Evolutionary conservation across 371 early-diverging fungal genomes (phyloP), one percentile per base, ranked within the genome.

Genomic region (Actinomortierella ambigua): DNA sequence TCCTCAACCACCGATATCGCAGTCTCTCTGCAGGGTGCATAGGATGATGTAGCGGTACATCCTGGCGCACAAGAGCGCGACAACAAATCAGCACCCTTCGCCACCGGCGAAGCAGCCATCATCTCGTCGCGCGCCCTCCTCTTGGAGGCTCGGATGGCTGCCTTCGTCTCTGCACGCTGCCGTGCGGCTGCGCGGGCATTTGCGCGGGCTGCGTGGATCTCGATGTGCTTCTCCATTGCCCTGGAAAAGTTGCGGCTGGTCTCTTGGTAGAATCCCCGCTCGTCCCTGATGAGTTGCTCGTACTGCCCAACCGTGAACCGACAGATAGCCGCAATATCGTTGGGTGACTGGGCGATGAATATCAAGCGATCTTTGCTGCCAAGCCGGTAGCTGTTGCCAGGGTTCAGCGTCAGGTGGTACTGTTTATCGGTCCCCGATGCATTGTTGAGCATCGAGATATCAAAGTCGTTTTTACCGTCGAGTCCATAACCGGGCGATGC

Each of bases 291-390:
- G 29, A 73, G 56, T 18, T 59, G 55, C 15, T 70, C 65, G 39
- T 70, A 70, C 43, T 70, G 70, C 1, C 65, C 70, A 17, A 50
- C 18, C 1, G 61, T 65, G 23, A 70, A 61, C 6, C 44, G 43
- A 13, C 34, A 53, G 40, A 88, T 81, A 47, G 79, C 81, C 3
- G 75, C 63, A 40, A 88, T 55, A 47, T 88, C 88, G 17, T 67
- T 69, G 0, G 82, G 81, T 14, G 85, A 81, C 57, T 89, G 90
- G 15, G 90, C 88, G 53, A 90, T 84, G 41, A 83, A 85, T 2
- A 90, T 75, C 28, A 84, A 79, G 11, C 82, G 66, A 63, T 92
- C 93, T 14, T 66, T 67, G 1, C 55, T 62, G 18, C 78, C 76
- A 7, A 92, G 69, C 6, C 65, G 53, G 57, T 90, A 90, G 17